Percentiles rank a stretch among this genome's conserved stretches.
These are phyloP conservation scores for Pisolithus tinctorius DNA, from an alignment of 768 basidiomycete genomes.

Conservation along the genomic window DNA sequence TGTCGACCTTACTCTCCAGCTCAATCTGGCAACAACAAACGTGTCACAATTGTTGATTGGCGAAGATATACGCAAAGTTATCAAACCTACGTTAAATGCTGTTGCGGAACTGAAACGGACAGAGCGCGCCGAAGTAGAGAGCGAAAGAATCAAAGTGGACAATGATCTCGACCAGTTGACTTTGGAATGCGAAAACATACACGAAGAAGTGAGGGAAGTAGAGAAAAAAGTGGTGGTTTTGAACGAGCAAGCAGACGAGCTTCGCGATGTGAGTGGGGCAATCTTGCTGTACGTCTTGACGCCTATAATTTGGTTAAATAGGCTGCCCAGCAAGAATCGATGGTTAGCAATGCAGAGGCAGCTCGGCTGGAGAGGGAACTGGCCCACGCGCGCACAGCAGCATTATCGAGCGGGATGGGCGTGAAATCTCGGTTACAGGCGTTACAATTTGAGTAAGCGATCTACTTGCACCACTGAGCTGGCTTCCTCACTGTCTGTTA, in stretches of 20 bases:
- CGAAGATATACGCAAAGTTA: constrained; percentile 59
- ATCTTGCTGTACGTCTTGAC: not conserved
- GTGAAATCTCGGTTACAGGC: constrained; percentile 74
- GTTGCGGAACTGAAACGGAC: constrained; percentile 68
- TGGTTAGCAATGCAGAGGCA: constrained; percentile 60
- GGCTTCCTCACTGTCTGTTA: constrained; percentile 21
- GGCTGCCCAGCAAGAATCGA: constrained; percentile 74
- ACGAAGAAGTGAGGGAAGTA: constrained; percentile 67
- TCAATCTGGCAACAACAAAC: constrained; percentile 73
- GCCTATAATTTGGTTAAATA: constrained; percentile 21
- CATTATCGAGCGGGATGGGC: constrained; percentile 74
- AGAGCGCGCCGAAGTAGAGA: constrained; percentile 65
- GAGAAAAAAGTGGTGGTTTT: constrained; percentile 66
- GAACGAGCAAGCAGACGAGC: constrained; percentile 72
- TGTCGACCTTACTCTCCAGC: constrained; percentile 71
- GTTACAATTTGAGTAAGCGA: constrained; percentile 64
- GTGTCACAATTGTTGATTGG: constrained; percentile 63
- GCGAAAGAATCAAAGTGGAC: constrained; percentile 72
- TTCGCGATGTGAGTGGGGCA: constrained; percentile 61
- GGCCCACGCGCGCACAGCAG: constrained; percentile 67
- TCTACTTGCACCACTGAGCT: not conserved
- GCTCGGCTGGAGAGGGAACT: constrained; percentile 64
- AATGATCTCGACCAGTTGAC: constrained; percentile 76
- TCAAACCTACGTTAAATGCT: constrained; percentile 70
- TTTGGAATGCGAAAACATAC: constrained; percentile 72